A percentile compares a stretch with the other conserved stretches of the same genome.
These are phyloP conservation scores for Physcia stellaris DNA, from an alignment of 495 filamentous ascomycete species.

Conservation along the genomic window DNA sequence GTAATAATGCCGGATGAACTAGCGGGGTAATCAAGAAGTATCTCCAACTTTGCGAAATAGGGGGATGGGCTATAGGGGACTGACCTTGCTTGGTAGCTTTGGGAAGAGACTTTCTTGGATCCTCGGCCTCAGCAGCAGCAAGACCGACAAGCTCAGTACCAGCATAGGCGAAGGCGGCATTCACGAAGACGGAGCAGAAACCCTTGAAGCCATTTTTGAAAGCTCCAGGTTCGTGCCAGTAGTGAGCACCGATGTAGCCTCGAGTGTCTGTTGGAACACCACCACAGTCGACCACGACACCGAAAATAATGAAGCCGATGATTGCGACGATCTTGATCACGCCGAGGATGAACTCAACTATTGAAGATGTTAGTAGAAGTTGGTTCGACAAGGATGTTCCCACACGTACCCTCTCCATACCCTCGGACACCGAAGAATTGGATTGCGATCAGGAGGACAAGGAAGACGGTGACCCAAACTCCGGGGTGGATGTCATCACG, in stretches of 20 bases:
- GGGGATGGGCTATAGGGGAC: no score
- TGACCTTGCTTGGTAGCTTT: slow-evolving; percentile 57
- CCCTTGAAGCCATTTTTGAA: slow-evolving; percentile 59
- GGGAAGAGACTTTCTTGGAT: slow-evolving; percentile 51
- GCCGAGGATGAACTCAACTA: slow-evolving; percentile 31
- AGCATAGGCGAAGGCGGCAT: slow-evolving; percentile 58
- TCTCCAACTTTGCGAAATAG: no score
- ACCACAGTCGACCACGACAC: slow-evolving; percentile 54
- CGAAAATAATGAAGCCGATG: slow-evolving; percentile 57
- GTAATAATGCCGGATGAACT: no score
- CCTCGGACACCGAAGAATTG: slow-evolving; percentile 47
- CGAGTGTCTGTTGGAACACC: slow-evolving; percentile 39
- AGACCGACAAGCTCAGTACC: slow-evolving; percentile 64
- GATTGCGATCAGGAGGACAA: slow-evolving; percentile 24
- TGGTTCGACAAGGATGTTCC: background rate
- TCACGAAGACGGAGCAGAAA: slow-evolving; percentile 61
- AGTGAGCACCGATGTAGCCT: slow-evolving; percentile 44
- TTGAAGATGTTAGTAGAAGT: background rate
- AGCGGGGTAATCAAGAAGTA: no score
- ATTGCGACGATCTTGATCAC: slow-evolving; percentile 42
- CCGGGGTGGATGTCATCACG: slow-evolving; percentile 35
- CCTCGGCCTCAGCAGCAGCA: slow-evolving; percentile 53
- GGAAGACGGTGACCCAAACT: slow-evolving; percentile 56
- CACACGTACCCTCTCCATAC: slow-evolving; percentile 53
- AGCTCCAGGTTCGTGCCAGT: slow-evolving; percentile 58